Evolutionary conservation across 495 filamentous ascomycete genomes (phyloP), one percentile per base, ranked within the genome.

Genomic region (Penicillium argentinense): DNA sequence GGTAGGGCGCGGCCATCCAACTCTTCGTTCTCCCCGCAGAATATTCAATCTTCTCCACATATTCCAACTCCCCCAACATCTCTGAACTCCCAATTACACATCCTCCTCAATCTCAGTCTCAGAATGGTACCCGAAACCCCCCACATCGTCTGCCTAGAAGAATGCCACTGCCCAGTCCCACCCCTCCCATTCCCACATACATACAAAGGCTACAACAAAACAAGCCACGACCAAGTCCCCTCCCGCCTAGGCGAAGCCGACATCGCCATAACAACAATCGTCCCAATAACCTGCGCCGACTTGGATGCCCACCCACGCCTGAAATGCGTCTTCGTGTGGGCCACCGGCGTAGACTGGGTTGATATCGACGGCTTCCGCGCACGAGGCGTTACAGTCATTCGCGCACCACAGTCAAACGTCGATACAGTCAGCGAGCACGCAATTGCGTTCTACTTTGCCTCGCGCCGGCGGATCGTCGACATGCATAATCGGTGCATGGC

Each of bases 341-440:
- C 77, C 1, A 74, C 75, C 0, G 79, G 79, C 18, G 73, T 67
- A 9, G 77, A 81, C 48, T 58, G 57, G n/a, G 65, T 81, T 14
- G 75, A 81, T 42, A 60, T 73, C 6, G 62, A 55, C 0, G 75
- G 75, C 0, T 74, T 71, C 39, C 50, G 47, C 14, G 66, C 63
- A 8, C 64, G 71, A 3, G 71, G 72, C 1, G 64, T 82, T 38
- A 49, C 56, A 0, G 72, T 82, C 0, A 60, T 57, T 36, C 74
- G 78, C 57, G 70, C 68, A 1, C 77, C 77, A 9, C 64, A 64
- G 9, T 70, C 73, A 22, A 81, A 78, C 42, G 63, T 73, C 8
- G 73, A 73, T 14, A 61, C 66, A 9, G 79, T 82, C 2, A 71
- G 66, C n/a, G 79, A 82, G 53, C 77, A 82, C 54, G 72, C 69